A percentile compares a stretch with the other conserved stretches of the same genome.
Conservation (phyloP, 305 asterid species). For the Fraxinus dipetala region DNA sequence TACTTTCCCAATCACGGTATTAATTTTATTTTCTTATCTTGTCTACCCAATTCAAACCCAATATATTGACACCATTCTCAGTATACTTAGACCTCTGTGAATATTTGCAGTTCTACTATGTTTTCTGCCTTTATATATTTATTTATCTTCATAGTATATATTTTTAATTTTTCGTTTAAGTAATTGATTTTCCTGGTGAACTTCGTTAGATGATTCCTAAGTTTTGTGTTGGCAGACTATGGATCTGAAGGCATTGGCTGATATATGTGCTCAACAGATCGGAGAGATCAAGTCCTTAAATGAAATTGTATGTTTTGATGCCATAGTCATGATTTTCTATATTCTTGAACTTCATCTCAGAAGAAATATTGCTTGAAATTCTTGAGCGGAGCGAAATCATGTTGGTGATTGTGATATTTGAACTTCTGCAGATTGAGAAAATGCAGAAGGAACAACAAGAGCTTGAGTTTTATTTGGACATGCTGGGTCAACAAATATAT, state of each 20-base stretch:
- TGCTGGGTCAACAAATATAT: conserved; percentile 75
- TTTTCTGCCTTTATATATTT: neutral
- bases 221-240: conserved; percentile 55
- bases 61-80: conserved; percentile 4
- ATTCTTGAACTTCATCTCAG: conserved; percentile 1
- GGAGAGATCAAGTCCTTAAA: conserved; percentile 63
- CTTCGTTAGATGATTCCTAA: neutral
- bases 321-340: conserved; percentile 15
- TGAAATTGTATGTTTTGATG: conserved; percentile 53
- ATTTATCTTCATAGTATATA: conserved; percentile 3
- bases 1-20: neutral
- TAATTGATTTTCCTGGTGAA: conserved; percentile 12
- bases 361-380: neutral
- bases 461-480: conserved; percentile 74
- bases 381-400: neutral
- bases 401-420: conserved; percentile 26
- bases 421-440: conserved; percentile 62
- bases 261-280: conserved; percentile 52
- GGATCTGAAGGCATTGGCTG: conserved; percentile 60
- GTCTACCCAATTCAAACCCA: neutral
- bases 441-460: conserved; percentile 79
- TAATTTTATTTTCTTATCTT: neutral
- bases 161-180: neutral
- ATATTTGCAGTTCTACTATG: neutral
- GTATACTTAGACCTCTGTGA: neutral